Base-by-base conservation (phyloP, 75 land plant genomes). In the Sequoiadendron giganteum region DNA sequence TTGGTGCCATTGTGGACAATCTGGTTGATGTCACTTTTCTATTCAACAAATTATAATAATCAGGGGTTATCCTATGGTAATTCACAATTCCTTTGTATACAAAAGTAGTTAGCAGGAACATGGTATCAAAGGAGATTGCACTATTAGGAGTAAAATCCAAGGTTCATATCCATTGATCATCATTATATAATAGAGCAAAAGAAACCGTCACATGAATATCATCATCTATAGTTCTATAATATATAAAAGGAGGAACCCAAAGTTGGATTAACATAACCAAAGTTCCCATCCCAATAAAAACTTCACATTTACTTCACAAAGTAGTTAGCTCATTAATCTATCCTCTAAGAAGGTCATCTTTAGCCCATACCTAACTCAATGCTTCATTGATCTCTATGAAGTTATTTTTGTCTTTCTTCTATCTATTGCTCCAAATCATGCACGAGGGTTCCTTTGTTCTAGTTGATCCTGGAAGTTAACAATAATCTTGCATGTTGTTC, bases 281-380 rank as follows among this genome's bases (percentile, higher is more conserved):
- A n/a, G n/a, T n/a, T n/a, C n/a, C n/a, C n/a, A n/a, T n/a, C n/a
- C n/a, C n/a, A n/a, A n/a, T n/a, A n/a, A n/a, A n/a, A n/a, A n/a
- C n/a, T n/a, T n/a, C n/a, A n/a, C n/a, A n/a, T n/a, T n/a, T n/a
- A n/a, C n/a, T n/a, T n/a, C n/a, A n/a, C n/a, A 93, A 95, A 40
- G 93, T 91, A 10, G 99, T 93, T 39, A 98, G 86, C 84, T 98
- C 97, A 70, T 92, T 94, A 68, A 92, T 94, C 78, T 98, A 98
- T 82, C 96, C 98, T 77, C 94, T 93, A 4, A 98, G 93, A 85
- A 98, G 94, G 43, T 93, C 99, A 88, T 97, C 99, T 65, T 97
- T 98, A 13, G 95, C 98, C 98, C 99, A 96, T 19, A 88, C 48
- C 70, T 73, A 90, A 88, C 95, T 90, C 87, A 96, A 96, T 88